A percentile compares a stretch with the other conserved stretches of the same genome.
Evolutionary conservation across 1,284 basidiomycete species (phyloP).

Genomic region (Leccinum huronense): DNA sequence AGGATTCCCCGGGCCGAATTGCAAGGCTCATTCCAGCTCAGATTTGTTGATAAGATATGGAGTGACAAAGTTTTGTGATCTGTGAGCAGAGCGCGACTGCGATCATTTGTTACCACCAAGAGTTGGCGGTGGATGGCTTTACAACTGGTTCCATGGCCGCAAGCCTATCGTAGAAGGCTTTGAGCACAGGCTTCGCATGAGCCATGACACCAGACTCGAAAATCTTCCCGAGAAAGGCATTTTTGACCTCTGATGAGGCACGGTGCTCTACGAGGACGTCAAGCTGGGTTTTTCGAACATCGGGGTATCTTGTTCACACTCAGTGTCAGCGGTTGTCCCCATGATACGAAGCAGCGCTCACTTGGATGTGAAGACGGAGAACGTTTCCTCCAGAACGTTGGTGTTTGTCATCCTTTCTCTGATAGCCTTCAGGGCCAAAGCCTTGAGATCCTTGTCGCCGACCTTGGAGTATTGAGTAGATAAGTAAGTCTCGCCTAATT

Average conservation of each 20-base stretch:
- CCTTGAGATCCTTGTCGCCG: slow-evolving; percentile 22
- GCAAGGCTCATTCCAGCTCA: too few species aligned
- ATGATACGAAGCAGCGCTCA: slow-evolving; percentile 7
- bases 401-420: slow-evolving; percentile 16
- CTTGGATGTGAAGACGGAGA: slow-evolving; percentile 34
- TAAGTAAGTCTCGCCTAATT: neutral
- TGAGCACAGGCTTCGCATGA: slow-evolving; percentile 22
- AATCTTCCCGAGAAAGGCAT: slow-evolving; percentile 19
- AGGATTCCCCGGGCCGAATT: too few species aligned
- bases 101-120: too few species aligned
- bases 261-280: slow-evolving; percentile 13
- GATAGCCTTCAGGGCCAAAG: slow-evolving; percentile 27
- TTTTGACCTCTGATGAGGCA: slow-evolving; percentile 17
- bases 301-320: slow-evolving; percentile 23
- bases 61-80: too few species aligned
- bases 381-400: slow-evolving; percentile 33
- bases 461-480: slow-evolving; percentile 15
- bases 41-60: too few species aligned
- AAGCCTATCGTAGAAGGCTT: slow-evolving; percentile 25
- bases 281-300: slow-evolving; percentile 22
- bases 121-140: too few species aligned
- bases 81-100: too few species aligned
- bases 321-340: slow-evolving; percentile 8
- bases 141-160: neutral
- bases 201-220: slow-evolving; percentile 13